Evolutionary conservation across 306 rosid genomes (phyloP), one percentile per base, ranked within the genome.

Genomic region (Castanopsis chinensis): DNA sequence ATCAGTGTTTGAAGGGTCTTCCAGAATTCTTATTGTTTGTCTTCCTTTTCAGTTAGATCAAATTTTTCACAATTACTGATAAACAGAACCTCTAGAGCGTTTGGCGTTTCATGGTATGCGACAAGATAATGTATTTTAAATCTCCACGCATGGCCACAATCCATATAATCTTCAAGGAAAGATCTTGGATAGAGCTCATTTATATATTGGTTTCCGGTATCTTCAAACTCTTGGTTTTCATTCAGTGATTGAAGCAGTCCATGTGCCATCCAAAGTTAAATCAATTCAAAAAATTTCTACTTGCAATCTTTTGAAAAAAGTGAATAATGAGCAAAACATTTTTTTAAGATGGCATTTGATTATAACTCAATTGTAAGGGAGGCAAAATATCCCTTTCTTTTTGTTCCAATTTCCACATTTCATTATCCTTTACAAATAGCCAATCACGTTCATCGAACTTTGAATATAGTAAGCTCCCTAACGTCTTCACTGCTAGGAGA

Each of bases 401-500:
- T 55, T 49, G 76, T 11, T 57, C 21, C 35, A 80, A 9, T 53
- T 58, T 60, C 80, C 76, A 80, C 5, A 69, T 80, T 27, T 74
- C 75, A 23, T 13, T 68, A 15, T 75, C 84, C 13, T 76, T 33
- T 33, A 5, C 37, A 33, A 33, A 5, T 5, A 33, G 6, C 37
- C 37, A 5, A 33, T 33, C 37, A 33, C 1, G 6, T 33, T 33
- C 35, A 33, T 33, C 1, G 37, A 33, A 7, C 37, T 33, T 33
- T 33, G 37, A 33, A 33, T 5, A 33, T 33, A 33, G 1, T 5
- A 1, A 33, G 37, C 30, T 1, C 30, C 30, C 84, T 9, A 75
- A 15, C 7, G 80, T 81, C n/a, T 73, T 81, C 55, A 75, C n/a
- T 0, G 72, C 80, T n/a, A 81, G 84, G 43, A 81, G 84, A 56